Conservation (phyloP, 129 eudicot genomes). For the Pseudognaphalium luteoalbum region DNA sequence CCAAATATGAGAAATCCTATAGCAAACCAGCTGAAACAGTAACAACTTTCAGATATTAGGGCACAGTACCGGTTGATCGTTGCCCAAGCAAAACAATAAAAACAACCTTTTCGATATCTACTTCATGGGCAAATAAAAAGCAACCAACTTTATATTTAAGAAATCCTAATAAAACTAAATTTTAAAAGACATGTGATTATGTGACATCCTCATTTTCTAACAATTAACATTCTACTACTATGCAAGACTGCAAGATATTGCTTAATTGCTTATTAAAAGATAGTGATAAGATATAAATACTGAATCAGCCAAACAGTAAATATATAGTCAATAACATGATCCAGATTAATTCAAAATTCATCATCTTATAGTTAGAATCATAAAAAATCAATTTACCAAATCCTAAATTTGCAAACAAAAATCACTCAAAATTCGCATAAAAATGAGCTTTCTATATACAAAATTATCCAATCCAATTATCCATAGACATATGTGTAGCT, state of each 20-base stretch:
- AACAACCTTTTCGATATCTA: neutral
- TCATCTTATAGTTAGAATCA: neutral
- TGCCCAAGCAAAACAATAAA: neutral
- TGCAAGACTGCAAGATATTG: too few relatives aligned
- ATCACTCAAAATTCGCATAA: neutral
- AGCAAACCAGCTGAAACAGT: constrained; percentile 24
- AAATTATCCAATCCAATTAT: neutral
- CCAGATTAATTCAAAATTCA: neutral
- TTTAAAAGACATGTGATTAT: neutral
- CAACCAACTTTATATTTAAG: neutral
- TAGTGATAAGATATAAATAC: neutral
- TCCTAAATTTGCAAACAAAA: constrained; percentile 6
- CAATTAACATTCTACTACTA: neutral
- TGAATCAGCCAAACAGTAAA: neutral
- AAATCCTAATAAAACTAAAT: neutral
- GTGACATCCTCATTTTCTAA: neutral
- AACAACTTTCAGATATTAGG: constrained; percentile 16
- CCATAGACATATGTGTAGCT: neutral
- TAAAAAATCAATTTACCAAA: neutral
- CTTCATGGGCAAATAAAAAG: neutral
- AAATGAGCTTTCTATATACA: neutral
- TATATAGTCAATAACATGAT: neutral
- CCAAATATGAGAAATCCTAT: constrained; percentile 1
- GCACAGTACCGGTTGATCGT: constrained; percentile 1
- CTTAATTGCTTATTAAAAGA: neutral